phyloP scores from a whole-genome alignment of 306 rosid species.

The Dryas alaskensis region DNA sequence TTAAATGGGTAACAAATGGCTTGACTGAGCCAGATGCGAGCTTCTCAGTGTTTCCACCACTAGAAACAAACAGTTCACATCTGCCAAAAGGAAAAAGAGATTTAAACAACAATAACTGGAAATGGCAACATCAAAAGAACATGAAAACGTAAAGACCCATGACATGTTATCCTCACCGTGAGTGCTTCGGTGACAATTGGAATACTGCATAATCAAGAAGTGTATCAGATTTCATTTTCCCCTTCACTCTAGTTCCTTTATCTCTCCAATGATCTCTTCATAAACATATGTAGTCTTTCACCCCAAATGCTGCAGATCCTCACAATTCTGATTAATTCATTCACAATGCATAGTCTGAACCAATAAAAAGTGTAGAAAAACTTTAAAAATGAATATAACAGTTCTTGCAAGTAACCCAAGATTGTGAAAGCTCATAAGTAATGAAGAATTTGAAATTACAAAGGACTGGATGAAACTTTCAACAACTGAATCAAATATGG shows the following conservation, averaged over 20 bases:
- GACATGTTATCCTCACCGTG: conserved; percentile 51
- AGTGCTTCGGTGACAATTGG: conserved; percentile 84
- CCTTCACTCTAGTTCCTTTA: conserved; percentile 26
- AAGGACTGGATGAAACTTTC: neutral
- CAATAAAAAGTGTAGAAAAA: neutral
- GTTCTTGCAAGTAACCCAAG: conserved; percentile 20
- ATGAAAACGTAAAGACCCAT: conserved; percentile 18
- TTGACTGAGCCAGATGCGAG: conserved; percentile 86
- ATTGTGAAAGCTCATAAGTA: conserved; percentile 15
- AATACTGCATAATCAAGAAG: conserved; percentile 88
- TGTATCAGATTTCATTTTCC: conserved; percentile 82
- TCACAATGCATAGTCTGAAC: conserved; percentile 36
- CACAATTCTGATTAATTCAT: conserved; percentile 12
- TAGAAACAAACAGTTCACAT: conserved; percentile 78
- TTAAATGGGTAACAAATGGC: conserved; percentile 81
- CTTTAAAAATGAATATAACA: conserved; percentile 6
- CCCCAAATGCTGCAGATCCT: conserved; percentile 24
- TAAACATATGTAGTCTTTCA: conserved; percentile 28
- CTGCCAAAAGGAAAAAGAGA: conserved; percentile 41
- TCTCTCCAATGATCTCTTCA: conserved; percentile 43
- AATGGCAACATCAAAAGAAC: conserved; percentile 10
- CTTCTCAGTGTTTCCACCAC: conserved; percentile 74
- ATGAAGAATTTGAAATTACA: neutral
- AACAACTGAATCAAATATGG: conserved; percentile 20
- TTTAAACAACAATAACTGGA: conserved; percentile 14